A percentile compares a stretch with the other conserved stretches of the same genome.
These are phyloP conservation scores for Castanea mollissima DNA, from an alignment of 306 rosid species.

Conservation along the genomic window DNA sequence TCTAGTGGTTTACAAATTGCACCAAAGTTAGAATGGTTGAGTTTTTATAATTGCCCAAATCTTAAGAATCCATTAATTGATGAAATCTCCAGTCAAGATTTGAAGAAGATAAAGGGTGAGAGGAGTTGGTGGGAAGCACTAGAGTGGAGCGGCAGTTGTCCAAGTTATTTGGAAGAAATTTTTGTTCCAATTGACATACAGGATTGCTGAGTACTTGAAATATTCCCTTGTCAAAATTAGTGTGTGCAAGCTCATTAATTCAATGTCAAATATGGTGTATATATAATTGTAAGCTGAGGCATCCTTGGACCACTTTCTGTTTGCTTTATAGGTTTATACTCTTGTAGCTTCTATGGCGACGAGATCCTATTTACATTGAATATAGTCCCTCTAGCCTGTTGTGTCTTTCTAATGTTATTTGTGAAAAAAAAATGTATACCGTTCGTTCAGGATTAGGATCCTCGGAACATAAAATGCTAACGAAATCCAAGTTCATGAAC, in stretches of 20 bases:
- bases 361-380: background rate
- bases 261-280: background rate
- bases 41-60: constrained; percentile 22
- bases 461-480: too few species aligned
- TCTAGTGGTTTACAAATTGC: constrained; percentile 5
- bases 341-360: background rate
- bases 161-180: background rate
- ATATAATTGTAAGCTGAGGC: background rate
- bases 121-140: constrained; percentile 19
- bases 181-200: background rate
- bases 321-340: background rate
- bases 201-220: background rate
- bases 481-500: too few species aligned
- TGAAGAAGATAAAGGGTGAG: constrained; percentile 17
- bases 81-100: background rate
- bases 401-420: too few species aligned
- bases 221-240: background rate
- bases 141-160: background rate
- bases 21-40: background rate
- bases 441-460: too few species aligned
- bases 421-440: too few species aligned
- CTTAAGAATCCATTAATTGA: background rate
- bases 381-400: too few species aligned
- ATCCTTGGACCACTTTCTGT: background rate
- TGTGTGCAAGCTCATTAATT: too few species aligned